These are phyloP conservation scores for Ceratocystis alfenasii DNA, from an alignment of 2,329 filamentous ascomycete genomes.

Conservation along the genomic window DNA sequence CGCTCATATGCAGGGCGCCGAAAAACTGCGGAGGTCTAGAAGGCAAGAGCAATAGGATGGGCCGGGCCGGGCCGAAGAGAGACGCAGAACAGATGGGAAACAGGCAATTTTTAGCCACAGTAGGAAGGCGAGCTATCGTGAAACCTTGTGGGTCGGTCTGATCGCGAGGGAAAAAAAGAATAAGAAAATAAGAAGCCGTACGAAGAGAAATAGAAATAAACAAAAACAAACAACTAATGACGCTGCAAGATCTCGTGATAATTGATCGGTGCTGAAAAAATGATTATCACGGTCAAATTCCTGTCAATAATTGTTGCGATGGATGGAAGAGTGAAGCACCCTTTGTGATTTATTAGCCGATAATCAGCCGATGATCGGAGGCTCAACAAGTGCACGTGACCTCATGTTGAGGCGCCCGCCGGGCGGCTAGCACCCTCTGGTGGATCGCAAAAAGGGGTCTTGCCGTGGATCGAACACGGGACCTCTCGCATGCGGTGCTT, in stretches of 20 bases:
- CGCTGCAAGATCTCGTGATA: slow-evolving; percentile 16
- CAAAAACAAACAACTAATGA: slow-evolving; percentile 14
- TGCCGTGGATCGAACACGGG: slow-evolving; percentile 26
- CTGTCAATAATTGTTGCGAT: slow-evolving; percentile 9
- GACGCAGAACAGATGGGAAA: background rate
- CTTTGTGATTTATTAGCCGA: slow-evolving; percentile 12
- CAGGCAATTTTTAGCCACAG: background rate
- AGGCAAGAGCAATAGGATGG: background rate
- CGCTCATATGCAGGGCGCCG: slow-evolving; percentile 23
- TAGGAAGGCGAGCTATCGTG: slow-evolving; percentile 8
- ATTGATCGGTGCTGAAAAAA: background rate
- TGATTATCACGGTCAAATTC: background rate
- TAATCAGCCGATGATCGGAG: slow-evolving; percentile 19
- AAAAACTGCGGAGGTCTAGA: slow-evolving; percentile 15
- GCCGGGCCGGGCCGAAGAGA: background rate
- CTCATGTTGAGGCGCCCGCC: background rate
- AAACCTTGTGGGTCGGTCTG: background rate
- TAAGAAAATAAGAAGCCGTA: background rate
- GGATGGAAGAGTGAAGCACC: background rate
- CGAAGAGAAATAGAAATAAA: background rate
- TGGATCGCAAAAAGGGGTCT: slow-evolving; percentile 13
- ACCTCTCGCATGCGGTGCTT: slow-evolving; percentile 25
- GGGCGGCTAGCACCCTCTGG: background rate
- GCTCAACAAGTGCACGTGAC: background rate
- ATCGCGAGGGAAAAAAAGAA: background rate